These are phyloP conservation scores for Microcyclosporella mali DNA, from an alignment of 2,329 filamentous ascomycete genomes.

Conservation along the genomic window DNA sequence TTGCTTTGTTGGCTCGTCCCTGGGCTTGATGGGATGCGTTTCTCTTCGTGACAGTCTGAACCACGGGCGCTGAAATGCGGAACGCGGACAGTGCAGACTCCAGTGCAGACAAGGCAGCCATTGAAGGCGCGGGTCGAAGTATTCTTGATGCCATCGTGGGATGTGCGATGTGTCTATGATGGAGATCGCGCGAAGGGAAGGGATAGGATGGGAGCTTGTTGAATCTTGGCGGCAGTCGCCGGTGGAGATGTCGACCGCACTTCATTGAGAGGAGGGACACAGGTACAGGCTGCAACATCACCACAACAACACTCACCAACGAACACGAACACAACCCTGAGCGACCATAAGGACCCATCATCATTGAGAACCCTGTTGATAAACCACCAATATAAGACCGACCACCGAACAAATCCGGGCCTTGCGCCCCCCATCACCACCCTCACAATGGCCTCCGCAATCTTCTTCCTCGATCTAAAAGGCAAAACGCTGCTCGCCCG, in stretches of 20 bases:
- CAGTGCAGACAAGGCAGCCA: conserved; percentile 23
- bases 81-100: conserved; percentile 28
- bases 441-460: conserved; percentile 77
- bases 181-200: conserved; percentile 1
- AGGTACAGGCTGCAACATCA: too few species aligned
- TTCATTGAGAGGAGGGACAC: too few species aligned
- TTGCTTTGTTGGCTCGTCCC: conserved; percentile 63
- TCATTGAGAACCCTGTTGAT: too few species aligned
- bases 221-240: too few species aligned
- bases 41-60: conserved; percentile 28
- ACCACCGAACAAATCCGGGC: conserved; percentile 14
- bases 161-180: not conserved
- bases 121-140: conserved; percentile 22
- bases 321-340: too few species aligned
- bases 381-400: not conserved
- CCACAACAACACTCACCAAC: too few species aligned
- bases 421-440: conserved; percentile 20
- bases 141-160: conserved; percentile 9
- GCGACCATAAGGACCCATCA: too few species aligned
- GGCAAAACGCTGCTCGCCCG: conserved; percentile 99
- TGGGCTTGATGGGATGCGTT: conserved; percentile 60
- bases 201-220: conserved; percentile 3
- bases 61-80: conserved; percentile 21
- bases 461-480: conserved; percentile 99
- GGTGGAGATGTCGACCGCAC: too few species aligned